These are phyloP conservation scores for Trichoderma aggressivum DNA, from an alignment of 2,329 filamentous ascomycete species.

Conservation along the genomic window DNA sequence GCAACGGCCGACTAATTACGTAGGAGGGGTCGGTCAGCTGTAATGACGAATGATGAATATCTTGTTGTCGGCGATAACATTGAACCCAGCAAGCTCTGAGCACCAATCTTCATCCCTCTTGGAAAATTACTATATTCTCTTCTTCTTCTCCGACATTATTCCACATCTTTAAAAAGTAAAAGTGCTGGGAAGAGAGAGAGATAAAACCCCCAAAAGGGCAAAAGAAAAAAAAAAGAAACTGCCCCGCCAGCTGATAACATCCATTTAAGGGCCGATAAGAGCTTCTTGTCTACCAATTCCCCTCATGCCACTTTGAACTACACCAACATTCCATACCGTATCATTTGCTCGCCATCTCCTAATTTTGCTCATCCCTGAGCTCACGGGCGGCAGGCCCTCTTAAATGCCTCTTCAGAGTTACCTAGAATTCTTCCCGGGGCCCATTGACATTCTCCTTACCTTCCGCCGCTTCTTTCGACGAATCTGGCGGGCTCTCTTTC, in stretches of 20 bases:
- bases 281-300: conserved; percentile 17
- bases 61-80: not conserved
- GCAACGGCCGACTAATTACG: conserved; percentile 1
- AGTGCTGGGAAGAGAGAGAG: not conserved
- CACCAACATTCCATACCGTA: conserved; percentile 5
- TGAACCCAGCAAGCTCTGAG: not conserved
- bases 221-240: conserved; percentile 8
- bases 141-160: not conserved
- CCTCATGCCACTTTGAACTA: conserved; percentile 13
- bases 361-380: conserved; percentile 8
- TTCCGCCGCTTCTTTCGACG: conserved; percentile 29
- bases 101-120: not conserved
- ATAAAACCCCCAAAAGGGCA: not conserved
- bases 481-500: conserved; percentile 28
- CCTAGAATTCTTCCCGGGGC: conserved; percentile 30
- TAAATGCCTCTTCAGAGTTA: conserved; percentile 29
- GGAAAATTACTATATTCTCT: not conserved
- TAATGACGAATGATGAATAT: conserved; percentile 7
- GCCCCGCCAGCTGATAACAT: conserved; percentile 19
- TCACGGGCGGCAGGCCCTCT: conserved; percentile 11
- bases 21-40: conserved; percentile 12
- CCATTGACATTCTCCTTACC: conserved; percentile 31
- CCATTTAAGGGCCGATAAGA: conserved; percentile 18
- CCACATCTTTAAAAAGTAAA: not conserved
- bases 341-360: not conserved